Conservation (phyloP, 495 filamentous ascomycete genomes). For the Bathelium albidoporum region DNA sequence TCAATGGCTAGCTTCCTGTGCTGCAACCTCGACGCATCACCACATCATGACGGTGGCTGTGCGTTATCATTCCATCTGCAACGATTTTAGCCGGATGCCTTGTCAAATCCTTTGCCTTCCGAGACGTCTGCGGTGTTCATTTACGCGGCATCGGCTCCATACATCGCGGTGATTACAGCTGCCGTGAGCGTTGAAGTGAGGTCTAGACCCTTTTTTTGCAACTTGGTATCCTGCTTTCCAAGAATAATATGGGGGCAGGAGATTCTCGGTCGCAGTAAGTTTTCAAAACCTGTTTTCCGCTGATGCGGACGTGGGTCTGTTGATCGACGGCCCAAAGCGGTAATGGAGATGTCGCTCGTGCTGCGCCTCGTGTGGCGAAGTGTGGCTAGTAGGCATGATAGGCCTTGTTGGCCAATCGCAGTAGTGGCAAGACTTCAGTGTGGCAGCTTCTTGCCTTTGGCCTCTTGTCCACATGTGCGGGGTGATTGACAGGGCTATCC, state of each 20-base stretch:
- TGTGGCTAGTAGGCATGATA: not conserved
- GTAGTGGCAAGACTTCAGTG: not conserved
- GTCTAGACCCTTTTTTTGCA: not conserved
- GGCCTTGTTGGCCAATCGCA: not conserved
- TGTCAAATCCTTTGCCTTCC: not conserved
- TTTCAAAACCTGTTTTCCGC: slow-evolving; percentile 2
- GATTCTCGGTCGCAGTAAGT: not conserved
- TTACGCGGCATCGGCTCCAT: not conserved
- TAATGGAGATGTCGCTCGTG: not conserved
- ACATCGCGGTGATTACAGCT: not conserved
- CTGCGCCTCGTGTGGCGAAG: slow-evolving; percentile 3
- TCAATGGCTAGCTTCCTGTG: not conserved
- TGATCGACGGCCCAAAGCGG: not conserved
- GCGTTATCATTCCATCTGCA: not conserved
- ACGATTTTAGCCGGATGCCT: not conserved
- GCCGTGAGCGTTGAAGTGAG: not conserved
- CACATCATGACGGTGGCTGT: not conserved
- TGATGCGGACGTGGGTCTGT: not conserved
- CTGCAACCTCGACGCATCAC: not conserved
- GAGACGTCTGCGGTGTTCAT: not conserved
- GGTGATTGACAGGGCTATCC: not conserved
- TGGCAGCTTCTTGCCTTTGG: not conserved
- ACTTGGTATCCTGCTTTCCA: not conserved
- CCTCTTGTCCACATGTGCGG: not conserved
- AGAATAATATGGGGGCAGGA: not conserved